These are phyloP conservation scores for Mycena galericulata DNA, from an alignment of 768 basidiomycete species.

Conservation along the genomic window DNA sequence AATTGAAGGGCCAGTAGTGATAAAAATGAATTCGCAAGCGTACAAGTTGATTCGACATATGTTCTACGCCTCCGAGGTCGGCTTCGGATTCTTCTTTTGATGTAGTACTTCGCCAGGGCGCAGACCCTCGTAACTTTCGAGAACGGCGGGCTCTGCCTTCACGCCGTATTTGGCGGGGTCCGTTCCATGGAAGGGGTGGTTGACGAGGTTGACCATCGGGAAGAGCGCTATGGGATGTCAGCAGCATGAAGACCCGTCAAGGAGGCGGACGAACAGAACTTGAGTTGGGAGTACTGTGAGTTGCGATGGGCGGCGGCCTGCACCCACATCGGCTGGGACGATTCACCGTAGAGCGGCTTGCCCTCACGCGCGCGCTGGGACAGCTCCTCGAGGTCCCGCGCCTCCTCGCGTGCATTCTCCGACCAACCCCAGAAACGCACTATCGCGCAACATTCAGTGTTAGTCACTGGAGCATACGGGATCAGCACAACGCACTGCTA, in stretches of 20 bases:
- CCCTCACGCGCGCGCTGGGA: conserved; percentile 80
- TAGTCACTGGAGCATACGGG: conserved; percentile 13
- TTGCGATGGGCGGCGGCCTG: conserved; percentile 90
- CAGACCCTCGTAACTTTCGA: conserved; percentile 28
- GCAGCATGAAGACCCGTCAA: conserved; percentile 8
- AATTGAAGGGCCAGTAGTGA: too few species aligned
- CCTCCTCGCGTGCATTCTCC: conserved; percentile 88
- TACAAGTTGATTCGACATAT: conserved; percentile 10
- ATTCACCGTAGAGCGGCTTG: conserved; percentile 88
- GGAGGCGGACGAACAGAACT: conserved; percentile 74
- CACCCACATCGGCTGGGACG: conserved; percentile 85
- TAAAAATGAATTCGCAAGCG: conserved; percentile 1
- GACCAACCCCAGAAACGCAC: conserved; percentile 97
- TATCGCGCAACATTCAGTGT: conserved; percentile 43
- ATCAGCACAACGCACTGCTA: conserved; percentile 68
- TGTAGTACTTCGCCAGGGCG: conserved; percentile 27
- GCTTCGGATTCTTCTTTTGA: conserved; percentile 1
- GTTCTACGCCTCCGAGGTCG: background rate
- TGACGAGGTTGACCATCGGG: conserved; percentile 92
- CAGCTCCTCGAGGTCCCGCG: conserved; percentile 82
- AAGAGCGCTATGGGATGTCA: conserved; percentile 20
- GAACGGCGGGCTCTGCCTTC: conserved; percentile 40
- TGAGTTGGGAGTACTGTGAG: conserved; percentile 93
- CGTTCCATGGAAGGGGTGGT: conserved; percentile 88
- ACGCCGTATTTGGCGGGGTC: conserved; percentile 85